Base-by-base conservation (phyloP, 768 basidiomycete species). In the Mycena polygramma region DNA sequence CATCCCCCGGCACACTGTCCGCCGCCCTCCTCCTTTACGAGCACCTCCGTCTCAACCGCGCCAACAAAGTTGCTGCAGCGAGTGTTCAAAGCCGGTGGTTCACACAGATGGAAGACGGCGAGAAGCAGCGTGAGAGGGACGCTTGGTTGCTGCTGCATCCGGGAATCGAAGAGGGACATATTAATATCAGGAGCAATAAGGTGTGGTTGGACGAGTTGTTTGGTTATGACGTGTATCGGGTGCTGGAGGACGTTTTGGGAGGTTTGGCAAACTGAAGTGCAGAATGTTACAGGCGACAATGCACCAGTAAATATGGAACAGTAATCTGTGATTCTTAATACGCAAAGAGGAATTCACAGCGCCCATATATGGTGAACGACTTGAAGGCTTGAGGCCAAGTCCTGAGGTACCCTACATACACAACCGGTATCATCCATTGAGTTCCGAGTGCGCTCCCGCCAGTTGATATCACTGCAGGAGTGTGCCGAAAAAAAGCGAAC, bases 151-250 rank as follows among this genome's bases (percentile, higher is more conserved):
- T 68, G 30, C 30, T 48, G 4, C 67, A 68, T 51, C 67, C 67
- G 22, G 67, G 67, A 15, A 68, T 68, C 7, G 67, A 68, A 60
- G 41, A 4, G 24, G 60, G 60, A 11, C 67, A 68, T 24, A 61
- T 61, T 4, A 68, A 68, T 43, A 30, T 63, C 2, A 36, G 62
- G 46, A 62, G 60, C 68, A 52, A 64, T 22, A 70, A 73, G 57
- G 57, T 57, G 9, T 73, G 59, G 57, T 48, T 73, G 55, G 71
- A 73, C 26, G 71, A 73, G 54, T 24, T 73, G 53, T 73, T 73
- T 52, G 71, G 71, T 26, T 73, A 73, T 39, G 71, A 73, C 49
- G 68, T 63, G 24, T 73, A 73, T 52, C 36, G 57, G 35, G 66
- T 55, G 35, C 45, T 68, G 26, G 66, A 68, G 30, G 46, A 68